These are phyloP conservation scores for Conticribra guillardii DNA, from an alignment of 108 stramenopile species.

Conservation along the genomic window DNA sequence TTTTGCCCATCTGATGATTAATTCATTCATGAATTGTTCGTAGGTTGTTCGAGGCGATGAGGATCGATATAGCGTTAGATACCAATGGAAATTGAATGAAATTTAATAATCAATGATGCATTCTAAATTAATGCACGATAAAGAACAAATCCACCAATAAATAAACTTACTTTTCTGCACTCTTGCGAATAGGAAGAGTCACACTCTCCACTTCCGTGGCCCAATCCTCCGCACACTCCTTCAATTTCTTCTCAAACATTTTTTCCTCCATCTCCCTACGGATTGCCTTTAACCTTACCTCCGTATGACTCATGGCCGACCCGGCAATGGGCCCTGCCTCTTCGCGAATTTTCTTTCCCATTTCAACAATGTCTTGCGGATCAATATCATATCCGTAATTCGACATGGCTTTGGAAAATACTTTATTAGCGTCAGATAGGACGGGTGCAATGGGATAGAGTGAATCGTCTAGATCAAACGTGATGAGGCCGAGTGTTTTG, in stretches of 20 bases:
- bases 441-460: conserved; percentile 80
- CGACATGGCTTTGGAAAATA: conserved; percentile 76
- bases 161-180: conserved; percentile 67
- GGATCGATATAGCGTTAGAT: background rate
- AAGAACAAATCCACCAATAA: background rate
- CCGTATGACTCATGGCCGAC: conserved; percentile 79
- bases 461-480: conserved; percentile 91
- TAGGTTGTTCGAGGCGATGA: no score
- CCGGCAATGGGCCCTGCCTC: conserved; percentile 63
- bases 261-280: conserved; percentile 83
- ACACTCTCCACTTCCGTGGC: conserved; percentile 74
- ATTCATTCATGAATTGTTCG: no score
- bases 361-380: conserved; percentile 74
- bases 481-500: conserved; percentile 68
- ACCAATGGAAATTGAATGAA: background rate
- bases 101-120: no score
- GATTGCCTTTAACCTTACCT: conserved; percentile 77
- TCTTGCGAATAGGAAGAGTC: conserved; percentile 58
- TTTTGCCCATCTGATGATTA: conserved; percentile 64
- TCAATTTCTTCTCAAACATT: conserved; percentile 68
- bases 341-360: conserved; percentile 71
- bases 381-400: conserved; percentile 70
- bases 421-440: conserved; percentile 75
- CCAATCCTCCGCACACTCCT: conserved; percentile 84
- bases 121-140: background rate